Conservation (phyloP, 306 rosid genomes). For the Cucurbita ficifolia region DNA sequence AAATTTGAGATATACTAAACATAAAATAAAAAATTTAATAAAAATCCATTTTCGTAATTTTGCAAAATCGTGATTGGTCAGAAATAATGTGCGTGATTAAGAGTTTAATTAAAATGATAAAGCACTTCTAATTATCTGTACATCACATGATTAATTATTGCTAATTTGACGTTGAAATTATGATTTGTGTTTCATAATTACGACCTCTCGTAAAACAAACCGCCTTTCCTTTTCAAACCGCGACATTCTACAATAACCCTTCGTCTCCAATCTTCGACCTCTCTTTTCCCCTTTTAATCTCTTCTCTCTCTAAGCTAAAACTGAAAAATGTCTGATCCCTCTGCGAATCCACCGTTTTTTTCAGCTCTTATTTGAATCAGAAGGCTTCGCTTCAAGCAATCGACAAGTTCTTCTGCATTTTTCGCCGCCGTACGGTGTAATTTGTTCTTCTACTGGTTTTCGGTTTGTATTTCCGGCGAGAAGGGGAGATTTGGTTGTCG, state of each 20-base stretch:
- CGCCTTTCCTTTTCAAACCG: conserved; percentile 15
- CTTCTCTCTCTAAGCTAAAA: neutral
- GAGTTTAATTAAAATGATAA: no score
- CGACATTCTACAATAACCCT: neutral
- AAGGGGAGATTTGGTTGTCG: neutral
- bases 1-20: no score
- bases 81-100: no score
- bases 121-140: neutral
- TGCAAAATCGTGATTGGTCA: no score
- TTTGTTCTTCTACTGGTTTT: neutral
- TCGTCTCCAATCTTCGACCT: neutral
- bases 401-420: neutral
- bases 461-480: neutral
- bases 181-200: neutral
- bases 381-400: conserved; percentile 32
- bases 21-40: no score
- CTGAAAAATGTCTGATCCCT: neutral
- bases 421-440: neutral
- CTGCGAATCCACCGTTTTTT: conserved; percentile 12
- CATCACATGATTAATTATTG: neutral
- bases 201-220: conserved; percentile 15
- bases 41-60: no score
- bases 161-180: neutral
- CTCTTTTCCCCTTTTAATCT: neutral
- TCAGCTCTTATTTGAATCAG: conserved; percentile 21